A percentile compares a stretch with the other conserved stretches of the same genome.
Conservation (phyloP, 2,329 filamentous ascomycete genomes). For the Epichloe sibirici region DNA sequence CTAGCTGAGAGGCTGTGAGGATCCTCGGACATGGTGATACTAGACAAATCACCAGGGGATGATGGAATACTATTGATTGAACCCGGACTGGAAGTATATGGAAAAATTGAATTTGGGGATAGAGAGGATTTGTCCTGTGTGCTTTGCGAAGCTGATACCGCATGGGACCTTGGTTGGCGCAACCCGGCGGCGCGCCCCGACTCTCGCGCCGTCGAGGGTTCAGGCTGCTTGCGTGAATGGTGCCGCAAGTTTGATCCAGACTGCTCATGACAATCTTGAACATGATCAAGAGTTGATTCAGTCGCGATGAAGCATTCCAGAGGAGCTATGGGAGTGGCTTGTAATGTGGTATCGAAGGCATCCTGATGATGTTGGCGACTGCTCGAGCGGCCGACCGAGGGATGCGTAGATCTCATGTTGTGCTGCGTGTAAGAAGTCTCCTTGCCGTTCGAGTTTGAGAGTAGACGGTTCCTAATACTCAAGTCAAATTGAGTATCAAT, state of each 20-base stretch:
- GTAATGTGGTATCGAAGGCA: background rate
- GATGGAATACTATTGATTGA: slow-evolving; percentile 34
- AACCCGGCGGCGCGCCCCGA: background rate
- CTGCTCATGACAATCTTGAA: slow-evolving; percentile 8
- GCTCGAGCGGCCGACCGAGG: background rate
- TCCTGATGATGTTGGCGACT: slow-evolving; percentile 1
- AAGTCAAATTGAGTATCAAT: too few species aligned
- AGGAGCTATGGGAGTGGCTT: slow-evolving; percentile 11
- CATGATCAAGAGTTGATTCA: slow-evolving; percentile 19
- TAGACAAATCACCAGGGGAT: slow-evolving; percentile 40
- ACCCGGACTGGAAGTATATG: slow-evolving; percentile 15
- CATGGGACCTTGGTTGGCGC: slow-evolving; percentile 2
- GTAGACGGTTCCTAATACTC: background rate
- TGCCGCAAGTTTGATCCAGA: slow-evolving; percentile 2
- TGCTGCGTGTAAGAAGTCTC: background rate
- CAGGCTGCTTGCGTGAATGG: slow-evolving; percentile 13
- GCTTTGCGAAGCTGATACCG: slow-evolving; percentile 3
- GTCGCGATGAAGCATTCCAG: slow-evolving; percentile 25
- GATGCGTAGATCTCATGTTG: slow-evolving; percentile 2
- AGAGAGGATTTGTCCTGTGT: slow-evolving; percentile 11
- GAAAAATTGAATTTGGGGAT: slow-evolving; percentile 16
- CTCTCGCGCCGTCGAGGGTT: background rate
- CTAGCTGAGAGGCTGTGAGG: slow-evolving; percentile 15
- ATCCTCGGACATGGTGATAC: slow-evolving; percentile 26
- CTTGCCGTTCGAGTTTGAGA: background rate